phyloP scores from a whole-genome alignment of 805 yeast genomes.

The Sungouiella blattae region DNA sequence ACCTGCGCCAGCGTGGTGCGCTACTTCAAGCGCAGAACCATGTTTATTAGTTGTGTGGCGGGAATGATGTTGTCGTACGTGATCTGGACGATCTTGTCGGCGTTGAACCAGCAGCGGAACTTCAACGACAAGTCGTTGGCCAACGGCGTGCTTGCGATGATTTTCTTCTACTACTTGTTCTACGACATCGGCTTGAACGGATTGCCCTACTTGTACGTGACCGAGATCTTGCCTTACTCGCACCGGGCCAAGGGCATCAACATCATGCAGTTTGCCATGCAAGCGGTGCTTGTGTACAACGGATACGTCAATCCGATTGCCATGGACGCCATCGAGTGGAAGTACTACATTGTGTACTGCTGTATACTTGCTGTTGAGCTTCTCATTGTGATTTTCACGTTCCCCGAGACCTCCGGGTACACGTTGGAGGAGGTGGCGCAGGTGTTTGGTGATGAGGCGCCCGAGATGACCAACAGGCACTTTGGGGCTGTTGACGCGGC shows the following conservation, averaged over 20 bases:
- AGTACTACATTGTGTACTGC: slow-evolving; percentile 41
- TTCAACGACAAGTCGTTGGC: slow-evolving; percentile 39
- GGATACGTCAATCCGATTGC: slow-evolving; percentile 30
- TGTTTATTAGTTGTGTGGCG: slow-evolving; percentile 31
- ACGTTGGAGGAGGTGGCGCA: slow-evolving; percentile 43
- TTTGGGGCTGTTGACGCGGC: slow-evolving; percentile 1
- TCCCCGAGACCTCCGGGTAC: slow-evolving; percentile 41
- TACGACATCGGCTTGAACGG: slow-evolving; percentile 45
- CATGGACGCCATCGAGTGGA: slow-evolving; percentile 40
- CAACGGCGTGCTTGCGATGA: slow-evolving; percentile 49
- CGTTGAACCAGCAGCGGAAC: slow-evolving; percentile 40
- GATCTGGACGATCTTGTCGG: slow-evolving; percentile 45
- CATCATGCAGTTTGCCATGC: slow-evolving; percentile 21
- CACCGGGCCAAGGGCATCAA: slow-evolving; percentile 42
- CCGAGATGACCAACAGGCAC: slow-evolving; percentile 7
- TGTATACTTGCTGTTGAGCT: slow-evolving; percentile 28
- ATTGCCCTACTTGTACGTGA: slow-evolving; percentile 42
- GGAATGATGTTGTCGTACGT: slow-evolving; percentile 37
- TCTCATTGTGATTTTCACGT: slow-evolving; percentile 27
- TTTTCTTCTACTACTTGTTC: slow-evolving; percentile 42
- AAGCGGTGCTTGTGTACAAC: slow-evolving; percentile 19
- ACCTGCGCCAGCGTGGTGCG: slow-evolving; percentile 19
- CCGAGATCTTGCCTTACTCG: slow-evolving; percentile 39
- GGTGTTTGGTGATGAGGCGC: slow-evolving; percentile 36
- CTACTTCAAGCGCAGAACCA: slow-evolving; percentile 32